These are phyloP conservation scores for Globisporangium radiosum DNA, from an alignment of 352 stramenopile species.

Conservation along the genomic window DNA sequence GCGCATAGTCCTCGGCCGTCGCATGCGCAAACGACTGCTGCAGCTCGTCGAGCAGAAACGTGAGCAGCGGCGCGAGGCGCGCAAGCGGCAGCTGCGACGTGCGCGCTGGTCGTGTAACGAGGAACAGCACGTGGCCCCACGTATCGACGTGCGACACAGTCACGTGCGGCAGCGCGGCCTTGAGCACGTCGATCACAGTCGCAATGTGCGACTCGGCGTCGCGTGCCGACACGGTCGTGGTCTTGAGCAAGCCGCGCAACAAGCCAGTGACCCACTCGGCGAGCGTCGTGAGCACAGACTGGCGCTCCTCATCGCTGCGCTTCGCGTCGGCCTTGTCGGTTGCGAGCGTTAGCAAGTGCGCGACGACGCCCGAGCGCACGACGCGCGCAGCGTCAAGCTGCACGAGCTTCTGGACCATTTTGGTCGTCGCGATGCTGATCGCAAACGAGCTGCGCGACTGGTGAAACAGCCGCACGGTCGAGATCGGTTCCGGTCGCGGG, in stretches of 20 bases:
- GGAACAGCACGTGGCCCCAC: constrained; percentile 56
- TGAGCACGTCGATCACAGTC: constrained; percentile 27
- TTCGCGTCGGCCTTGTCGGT: constrained; percentile 31
- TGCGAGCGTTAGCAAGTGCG: constrained; percentile 24
- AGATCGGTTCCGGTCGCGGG: constrained; percentile 43
- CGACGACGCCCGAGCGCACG: constrained; percentile 18
- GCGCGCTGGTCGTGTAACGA: constrained; percentile 30
- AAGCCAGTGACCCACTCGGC: constrained; percentile 45
- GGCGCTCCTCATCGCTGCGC: constrained; percentile 48
- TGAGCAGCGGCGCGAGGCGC: constrained; percentile 17
- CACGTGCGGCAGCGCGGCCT: constrained; percentile 40
- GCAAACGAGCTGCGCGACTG: constrained; percentile 33
- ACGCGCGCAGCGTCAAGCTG: constrained; percentile 31
- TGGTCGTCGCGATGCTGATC: constrained; percentile 26
- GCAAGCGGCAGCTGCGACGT: constrained; percentile 9
- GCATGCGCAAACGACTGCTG: constrained; percentile 51
- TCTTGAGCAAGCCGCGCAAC: constrained; percentile 33
- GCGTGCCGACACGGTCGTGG: constrained; percentile 12
- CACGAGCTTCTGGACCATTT: constrained; percentile 46
- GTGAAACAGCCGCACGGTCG: constrained; percentile 48
- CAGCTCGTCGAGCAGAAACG: constrained; percentile 41
- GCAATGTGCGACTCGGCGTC: constrained; percentile 12
- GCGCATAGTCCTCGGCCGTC: constrained; percentile 58
- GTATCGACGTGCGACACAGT: constrained; percentile 50
- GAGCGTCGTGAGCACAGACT: constrained; percentile 46